Conservation (phyloP, 495 filamentous ascomycete species). For the Apodospora peruviana region DNA sequence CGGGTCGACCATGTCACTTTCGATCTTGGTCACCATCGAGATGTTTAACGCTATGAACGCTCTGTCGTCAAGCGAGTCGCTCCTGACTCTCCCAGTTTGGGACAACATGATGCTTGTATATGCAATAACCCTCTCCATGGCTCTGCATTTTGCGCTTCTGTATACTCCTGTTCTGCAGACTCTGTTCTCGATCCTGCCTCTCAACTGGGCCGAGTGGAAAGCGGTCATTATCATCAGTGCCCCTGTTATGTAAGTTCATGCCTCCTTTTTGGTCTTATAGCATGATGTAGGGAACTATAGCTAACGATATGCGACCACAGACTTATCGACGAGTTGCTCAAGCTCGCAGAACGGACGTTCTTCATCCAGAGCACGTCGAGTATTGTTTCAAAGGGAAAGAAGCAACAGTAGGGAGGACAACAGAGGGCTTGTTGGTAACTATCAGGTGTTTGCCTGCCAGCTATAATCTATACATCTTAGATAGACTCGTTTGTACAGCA, state of each 20-base stretch:
- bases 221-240: slow-evolving; percentile 84
- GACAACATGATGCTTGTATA: slow-evolving; percentile 97
- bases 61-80: slow-evolving; percentile 87
- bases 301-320: background rate
- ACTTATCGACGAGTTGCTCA: slow-evolving; percentile 82
- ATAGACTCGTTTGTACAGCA: too few species aligned
- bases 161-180: slow-evolving; percentile 87
- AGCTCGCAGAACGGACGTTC: slow-evolving; percentile 67
- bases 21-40: slow-evolving; percentile 91
- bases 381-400: slow-evolving; percentile 32
- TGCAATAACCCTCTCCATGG: slow-evolving; percentile 92
- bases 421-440: background rate
- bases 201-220: slow-evolving; percentile 89
- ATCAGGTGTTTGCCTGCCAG: background rate
- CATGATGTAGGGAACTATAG: slow-evolving; percentile 21
- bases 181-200: slow-evolving; percentile 85
- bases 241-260: slow-evolving; percentile 79
- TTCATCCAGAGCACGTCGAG: slow-evolving; percentile 36
- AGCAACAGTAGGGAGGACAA: slow-evolving; percentile 25
- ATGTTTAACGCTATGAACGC: slow-evolving; percentile 99
- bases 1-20: slow-evolving; percentile 92
- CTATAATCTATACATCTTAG: slow-evolving; percentile 20
- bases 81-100: slow-evolving; percentile 90
- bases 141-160: slow-evolving; percentile 86
- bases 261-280: background rate